These are phyloP conservation scores for Phyllosticta paracitricarpa DNA, from an alignment of 2,329 filamentous ascomycete species.

Conservation along the genomic window DNA sequence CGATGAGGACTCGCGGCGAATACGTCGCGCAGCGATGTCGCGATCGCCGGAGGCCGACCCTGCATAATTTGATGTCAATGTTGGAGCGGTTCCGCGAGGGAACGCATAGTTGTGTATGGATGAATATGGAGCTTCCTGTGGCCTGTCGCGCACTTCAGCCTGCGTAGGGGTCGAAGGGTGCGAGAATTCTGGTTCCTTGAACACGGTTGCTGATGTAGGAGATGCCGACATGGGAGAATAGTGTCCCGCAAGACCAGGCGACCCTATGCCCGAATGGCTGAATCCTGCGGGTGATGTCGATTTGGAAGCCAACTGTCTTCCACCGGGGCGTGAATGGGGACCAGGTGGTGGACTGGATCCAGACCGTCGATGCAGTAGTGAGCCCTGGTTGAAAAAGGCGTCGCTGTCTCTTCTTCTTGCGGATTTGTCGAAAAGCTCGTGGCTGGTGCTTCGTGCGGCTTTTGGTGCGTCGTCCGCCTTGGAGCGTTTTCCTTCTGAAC, in stretches of 20 bases:
- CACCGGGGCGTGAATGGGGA: slow-evolving; percentile 19
- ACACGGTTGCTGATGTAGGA: slow-evolving; percentile 20
- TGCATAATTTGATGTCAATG: background rate
- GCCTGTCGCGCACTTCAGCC: slow-evolving; percentile 1
- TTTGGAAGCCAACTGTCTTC: slow-evolving; percentile 20
- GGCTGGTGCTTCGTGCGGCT: slow-evolving; percentile 22
- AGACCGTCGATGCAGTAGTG: slow-evolving; percentile 14
- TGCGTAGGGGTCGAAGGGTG: slow-evolving; percentile 16
- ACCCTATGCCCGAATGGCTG: slow-evolving; percentile 23
- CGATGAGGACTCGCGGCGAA: slow-evolving; percentile 20
- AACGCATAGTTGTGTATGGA: background rate
- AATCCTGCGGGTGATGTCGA: slow-evolving; percentile 25
- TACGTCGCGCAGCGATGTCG: slow-evolving; percentile 23
- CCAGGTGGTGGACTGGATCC: slow-evolving; percentile 22
- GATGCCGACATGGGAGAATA: slow-evolving; percentile 27
- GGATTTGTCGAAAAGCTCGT: slow-evolving; percentile 21
- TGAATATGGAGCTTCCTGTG: background rate
- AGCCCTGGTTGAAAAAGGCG: slow-evolving; percentile 16
- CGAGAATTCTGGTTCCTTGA: slow-evolving; percentile 17
- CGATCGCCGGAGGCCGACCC: background rate
- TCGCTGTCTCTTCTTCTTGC: slow-evolving; percentile 20
- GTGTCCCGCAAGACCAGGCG: slow-evolving; percentile 22
- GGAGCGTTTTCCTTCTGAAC: slow-evolving; percentile 33
- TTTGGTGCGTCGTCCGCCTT: slow-evolving; percentile 28
- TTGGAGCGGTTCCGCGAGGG: background rate